A percentile compares a stretch with the other conserved stretches of the same genome.
Evolutionary conservation across 2,329 filamentous ascomycete species (phyloP).

Genomic region (Dendrostoma leiphaemia): DNA sequence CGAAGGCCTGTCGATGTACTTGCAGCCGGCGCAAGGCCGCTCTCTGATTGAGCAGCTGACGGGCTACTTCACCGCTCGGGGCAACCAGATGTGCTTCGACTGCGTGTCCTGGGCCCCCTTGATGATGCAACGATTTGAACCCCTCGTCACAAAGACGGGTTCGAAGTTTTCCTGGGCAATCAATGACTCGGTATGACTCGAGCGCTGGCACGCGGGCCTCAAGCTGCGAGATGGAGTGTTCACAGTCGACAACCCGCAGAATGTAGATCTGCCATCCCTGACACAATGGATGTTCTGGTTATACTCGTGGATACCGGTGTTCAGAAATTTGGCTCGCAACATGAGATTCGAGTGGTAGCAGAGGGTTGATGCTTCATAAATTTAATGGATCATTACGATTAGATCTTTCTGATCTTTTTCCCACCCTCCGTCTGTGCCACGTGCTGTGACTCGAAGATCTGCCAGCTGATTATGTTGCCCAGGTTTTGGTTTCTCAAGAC

Average conservation of each 20-base stretch:
- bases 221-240: conserved; percentile 2
- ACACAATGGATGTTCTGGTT: neutral
- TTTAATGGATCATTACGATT: too few species aligned
- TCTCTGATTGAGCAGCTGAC: conserved; percentile 9
- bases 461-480: too few species aligned
- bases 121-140: conserved; percentile 5
- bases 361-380: too few species aligned
- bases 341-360: conserved; percentile 15
- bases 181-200: conserved; percentile 7
- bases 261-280: neutral
- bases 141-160: conserved; percentile 9
- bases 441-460: too few species aligned
- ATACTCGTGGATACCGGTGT: conserved; percentile 2
- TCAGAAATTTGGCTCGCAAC: neutral
- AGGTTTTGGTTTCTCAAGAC: too few species aligned
- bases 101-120: conserved; percentile 5
- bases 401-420: too few species aligned
- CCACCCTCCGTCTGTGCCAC: too few species aligned
- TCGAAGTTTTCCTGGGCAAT: conserved; percentile 10
- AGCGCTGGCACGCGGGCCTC: neutral
- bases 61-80: neutral
- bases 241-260: neutral
- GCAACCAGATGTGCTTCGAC: conserved; percentile 16
- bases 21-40: conserved; percentile 9
- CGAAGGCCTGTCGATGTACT: conserved; percentile 18